Base-by-base conservation (phyloP, 2,329 filamentous ascomycete genomes). In the Fusarium sp. region DNA sequence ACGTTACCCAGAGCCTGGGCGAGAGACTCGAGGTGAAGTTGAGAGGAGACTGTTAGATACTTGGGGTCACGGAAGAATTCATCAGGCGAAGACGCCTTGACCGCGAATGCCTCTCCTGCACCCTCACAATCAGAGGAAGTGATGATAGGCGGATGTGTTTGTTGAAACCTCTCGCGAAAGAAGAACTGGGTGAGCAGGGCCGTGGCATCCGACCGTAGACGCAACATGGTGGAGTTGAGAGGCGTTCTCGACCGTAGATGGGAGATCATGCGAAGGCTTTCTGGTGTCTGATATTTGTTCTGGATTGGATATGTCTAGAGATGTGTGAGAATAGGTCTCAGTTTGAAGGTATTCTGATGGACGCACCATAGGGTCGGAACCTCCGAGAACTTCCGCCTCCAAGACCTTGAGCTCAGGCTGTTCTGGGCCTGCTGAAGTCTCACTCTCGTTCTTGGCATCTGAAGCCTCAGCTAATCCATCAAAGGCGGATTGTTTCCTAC, bases 81-180 rank as follows among this genome's bases (percentile, higher is more conserved):
- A 15, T 63, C 65, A 9, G 70, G 56, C 2, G 71, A 75, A n/a
- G 73, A 79, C 14, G 87, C 83, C 20, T 83, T 77, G 37, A 98
- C 83, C 11, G 89, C 88, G 75, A 99, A 99, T 19, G 96, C 95
- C 77, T 98, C 94, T 1, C 96, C 96, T 3, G 94, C 96, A 6
- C 96, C 96, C 81, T 99, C 96, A 75, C 96, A 99, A 75, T 99
- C 96, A 0, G 95, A 97, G 1, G 95, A 97, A 3, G 96, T 98
- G 74, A 99, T 92, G 74, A 98, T 90, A 6, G 96, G 96, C 6
- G 96, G 93, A 71, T 98, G 95, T 9, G 92, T 93, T 79, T 98
- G 92, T 60, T 92, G 86, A 74, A 92, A 95, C 56, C 88, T 84
- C 61, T 88, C 85, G 26, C 83, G 80, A 46, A 86, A 85, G 79